Base-by-base conservation (phyloP, 2,329 filamentous ascomycete genomes). In the Cercospora sesami region DNA sequence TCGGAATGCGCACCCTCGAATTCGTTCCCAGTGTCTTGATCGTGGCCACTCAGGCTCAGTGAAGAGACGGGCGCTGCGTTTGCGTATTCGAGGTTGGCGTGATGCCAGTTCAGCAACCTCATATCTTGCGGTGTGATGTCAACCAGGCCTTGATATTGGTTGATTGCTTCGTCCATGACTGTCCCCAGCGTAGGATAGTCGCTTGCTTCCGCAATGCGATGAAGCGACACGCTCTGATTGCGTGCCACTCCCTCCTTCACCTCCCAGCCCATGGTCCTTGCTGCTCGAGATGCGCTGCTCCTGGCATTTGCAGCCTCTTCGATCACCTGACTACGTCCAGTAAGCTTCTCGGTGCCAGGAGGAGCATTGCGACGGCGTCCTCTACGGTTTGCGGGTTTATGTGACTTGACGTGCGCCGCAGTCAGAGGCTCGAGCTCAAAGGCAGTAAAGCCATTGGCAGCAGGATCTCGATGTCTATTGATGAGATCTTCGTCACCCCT, bases 41-140 rank as follows among this genome's bases (percentile, higher is more conserved):
- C 96, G 92, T 96, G 98, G 0, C 94, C 90, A 7, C 90, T 89
- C 14, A 99, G 86, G 78, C 94, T 98, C 18, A 99, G 86, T 70
- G 91, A 90, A 72, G 91, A 90, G 64, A 97, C 89, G 72, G 93
- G 96, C 1, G 90, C 92, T 1, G 95, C 95, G 78, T 98, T 99
- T 70, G 94, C 96, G 77, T 99, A 99, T 79, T 99, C 95, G 14
- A 99, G 85, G 77, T 99, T 99, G 72, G 96, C 96, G 78, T 97
- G 91, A 79, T 99, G 96, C 95, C 95, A 99, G 76, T 97, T 99
- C 75, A 98, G 86, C 16, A 99, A 84, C 57, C 95, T 88, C 79
- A 96, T 90, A 75, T 99, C 95, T 76, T 93, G 91, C 1, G 94
- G 87, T 14, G 89, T 92, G 63, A 99, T 82, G 67, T 96, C 90